Base-by-base conservation (phyloP, 208 protist genomes). In the Leishmania tropica region DNA sequence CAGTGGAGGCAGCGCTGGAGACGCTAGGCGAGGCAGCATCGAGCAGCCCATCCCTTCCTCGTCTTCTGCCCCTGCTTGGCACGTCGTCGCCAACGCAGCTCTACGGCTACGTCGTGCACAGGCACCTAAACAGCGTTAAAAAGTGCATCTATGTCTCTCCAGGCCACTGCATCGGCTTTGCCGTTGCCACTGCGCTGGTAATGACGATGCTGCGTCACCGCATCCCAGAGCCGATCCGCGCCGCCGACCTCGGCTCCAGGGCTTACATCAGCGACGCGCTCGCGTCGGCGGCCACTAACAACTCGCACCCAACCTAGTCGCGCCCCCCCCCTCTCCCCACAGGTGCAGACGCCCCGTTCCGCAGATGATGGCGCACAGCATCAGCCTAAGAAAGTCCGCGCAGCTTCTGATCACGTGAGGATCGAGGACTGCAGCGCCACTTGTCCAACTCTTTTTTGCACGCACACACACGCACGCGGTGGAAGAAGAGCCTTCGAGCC, bases 131-230 rank as follows among this genome's bases (percentile, higher is more conserved):
- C 40, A 81, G 76, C 53, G 85, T 86, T 7, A 89, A 85, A 42
- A 95, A 97, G 47, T 93, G 88, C 11, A 91, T 99, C 17, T 99
- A 97, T 78, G 92, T 99, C 24, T 99, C 98, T 0, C 93, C 98
- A 35, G 99, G 99, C 6, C 92, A 99, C 76, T 78, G 84, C 21
- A 75, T 99, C 19, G 90, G 90, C 31, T 96, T 97, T 37, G 81
- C 88, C 19, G 90, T 93, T 45, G 92, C 96, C 3, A 85, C 96
- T 3, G 87, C 83, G 19, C 62, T 93, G 68, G 84, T 93, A 11
- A 45, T 86, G 4, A 79, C 75, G 2, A 94, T 92, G 76, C 88
- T 88, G 56, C 81, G 72, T 1, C 80, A 94, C 54, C 89, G 97
- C 31, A 89, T 99, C 3, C 97, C 98, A 3, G 98, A 99, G 84